Conservation (phyloP, 495 filamentous ascomycete genomes). For the Neurospora tetrasperma region DNA sequence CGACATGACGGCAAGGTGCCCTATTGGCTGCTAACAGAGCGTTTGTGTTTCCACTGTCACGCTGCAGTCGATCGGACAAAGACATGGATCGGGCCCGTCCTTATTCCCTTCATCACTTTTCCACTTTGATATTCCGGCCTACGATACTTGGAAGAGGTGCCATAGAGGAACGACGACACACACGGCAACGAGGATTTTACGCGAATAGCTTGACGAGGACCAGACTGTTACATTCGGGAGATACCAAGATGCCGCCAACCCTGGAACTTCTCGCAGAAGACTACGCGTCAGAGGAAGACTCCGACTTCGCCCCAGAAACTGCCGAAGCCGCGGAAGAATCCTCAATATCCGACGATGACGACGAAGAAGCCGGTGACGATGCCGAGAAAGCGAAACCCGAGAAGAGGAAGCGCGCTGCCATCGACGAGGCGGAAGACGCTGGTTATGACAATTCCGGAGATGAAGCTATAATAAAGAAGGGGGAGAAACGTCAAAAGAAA, state of each 20-base stretch:
- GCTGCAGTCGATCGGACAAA: neutral
- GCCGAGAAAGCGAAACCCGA: neutral
- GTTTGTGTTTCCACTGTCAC: neutral
- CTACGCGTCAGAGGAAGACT: constrained; percentile 65
- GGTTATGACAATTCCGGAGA: constrained; percentile 63
- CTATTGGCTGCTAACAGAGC: neutral
- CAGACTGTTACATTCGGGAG: neutral
- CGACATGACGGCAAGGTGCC: neutral
- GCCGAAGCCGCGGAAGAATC: constrained; percentile 36
- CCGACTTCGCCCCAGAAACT: constrained; percentile 58
- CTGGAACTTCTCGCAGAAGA: constrained; percentile 39
- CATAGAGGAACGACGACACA: neutral
- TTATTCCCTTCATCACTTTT: neutral
- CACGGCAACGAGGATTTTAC: neutral
- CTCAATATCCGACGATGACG: constrained; percentile 37
- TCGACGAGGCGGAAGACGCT: constrained; percentile 32
- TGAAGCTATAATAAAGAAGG: constrained; percentile 59
- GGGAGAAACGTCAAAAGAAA: constrained; percentile 46
- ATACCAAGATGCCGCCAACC: constrained; percentile 8
- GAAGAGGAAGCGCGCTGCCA: constrained; percentile 29
- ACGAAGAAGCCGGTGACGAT: constrained; percentile 14
- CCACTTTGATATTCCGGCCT: neutral
- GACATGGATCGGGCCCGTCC: constrained; percentile 1
- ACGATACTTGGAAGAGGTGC: neutral
- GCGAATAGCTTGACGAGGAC: neutral